These are phyloP conservation scores for Plasmodium reichenowi DNA, from an alignment of 169 alveolate genomes.

Conservation along the genomic window DNA sequence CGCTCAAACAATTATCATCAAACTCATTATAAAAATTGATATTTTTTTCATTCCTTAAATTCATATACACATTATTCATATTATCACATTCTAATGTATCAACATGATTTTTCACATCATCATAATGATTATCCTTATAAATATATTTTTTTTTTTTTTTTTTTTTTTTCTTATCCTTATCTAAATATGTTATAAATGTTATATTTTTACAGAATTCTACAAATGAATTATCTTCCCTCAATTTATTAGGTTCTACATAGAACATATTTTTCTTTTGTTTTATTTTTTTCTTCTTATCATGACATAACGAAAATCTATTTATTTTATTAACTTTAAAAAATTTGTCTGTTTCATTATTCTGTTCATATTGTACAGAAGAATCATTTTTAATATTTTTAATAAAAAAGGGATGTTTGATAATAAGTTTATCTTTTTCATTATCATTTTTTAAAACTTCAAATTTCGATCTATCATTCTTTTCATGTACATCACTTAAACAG, in stretches of 20 bases:
- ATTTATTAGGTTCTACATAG: no score
- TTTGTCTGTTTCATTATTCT: neutral
- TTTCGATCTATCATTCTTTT: neutral
- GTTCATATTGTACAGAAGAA: neutral
- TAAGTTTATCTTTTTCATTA: constrained; percentile 16
- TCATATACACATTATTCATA: neutral
- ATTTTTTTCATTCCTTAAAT: neutral
- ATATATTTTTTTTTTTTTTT: neutral
- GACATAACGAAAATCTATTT: neutral
- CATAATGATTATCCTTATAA: neutral
- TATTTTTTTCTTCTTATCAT: constrained; percentile 14
- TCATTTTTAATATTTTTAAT: neutral
- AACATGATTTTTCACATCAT: no score
- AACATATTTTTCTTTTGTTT: neutral
- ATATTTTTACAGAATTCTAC: constrained; percentile 19
- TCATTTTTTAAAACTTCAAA: neutral
- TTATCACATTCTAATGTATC: neutral
- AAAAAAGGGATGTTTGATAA: neutral
- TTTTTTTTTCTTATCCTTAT: neutral
- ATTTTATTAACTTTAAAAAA: neutral
- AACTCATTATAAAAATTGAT: constrained; percentile 18
- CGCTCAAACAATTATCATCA: constrained; percentile 15
- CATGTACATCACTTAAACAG: constrained; percentile 4
- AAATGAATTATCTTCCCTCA: constrained; percentile 7
- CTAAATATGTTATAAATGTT: constrained; percentile 15